These are phyloP conservation scores for Tetrahymena thermophila DNA, from an alignment of 73 alveolate species.

Conservation along the genomic window DNA sequence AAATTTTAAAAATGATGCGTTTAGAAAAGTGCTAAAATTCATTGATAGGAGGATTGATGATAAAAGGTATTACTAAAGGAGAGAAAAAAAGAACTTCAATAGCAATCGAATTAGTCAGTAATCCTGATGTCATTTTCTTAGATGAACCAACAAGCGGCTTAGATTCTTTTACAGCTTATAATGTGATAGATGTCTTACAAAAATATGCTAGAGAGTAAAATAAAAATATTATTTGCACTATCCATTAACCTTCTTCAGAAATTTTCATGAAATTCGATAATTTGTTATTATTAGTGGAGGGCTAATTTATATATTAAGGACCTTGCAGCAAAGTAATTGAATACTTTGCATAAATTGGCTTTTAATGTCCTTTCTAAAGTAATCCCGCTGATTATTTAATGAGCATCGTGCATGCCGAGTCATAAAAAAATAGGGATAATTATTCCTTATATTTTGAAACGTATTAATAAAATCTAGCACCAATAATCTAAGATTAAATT, in stretches of 20 bases:
- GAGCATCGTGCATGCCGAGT: constrained; percentile 19
- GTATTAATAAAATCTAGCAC: not conserved
- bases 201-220: constrained; percentile 50
- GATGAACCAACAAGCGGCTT: constrained; percentile 83
- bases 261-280: constrained; percentile 63
- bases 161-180: constrained; percentile 67
- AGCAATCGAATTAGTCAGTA: constrained; percentile 83
- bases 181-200: constrained; percentile 50
- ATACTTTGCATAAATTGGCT: constrained; percentile 55
- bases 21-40: constrained; percentile 60
- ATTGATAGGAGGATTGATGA: constrained; percentile 63
- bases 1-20: constrained; percentile 48
- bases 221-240: constrained; percentile 71
- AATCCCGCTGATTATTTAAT: constrained; percentile 78
- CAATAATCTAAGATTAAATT: not conserved
- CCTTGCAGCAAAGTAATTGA: constrained; percentile 35
- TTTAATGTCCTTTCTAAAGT: constrained; percentile 47
- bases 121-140: constrained; percentile 72
- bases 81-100: constrained; percentile 81
- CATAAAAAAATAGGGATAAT: not conserved
- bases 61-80: constrained; percentile 88
- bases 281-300: constrained; percentile 62
- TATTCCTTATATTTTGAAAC: not conserved
- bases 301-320: constrained; percentile 60
- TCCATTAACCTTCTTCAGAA: constrained; percentile 85